Evolutionary conservation across 176 grass and related monocot genomes (phyloP), one percentile per base, ranked within the genome.

Genomic region (Carex scoparia): DNA sequence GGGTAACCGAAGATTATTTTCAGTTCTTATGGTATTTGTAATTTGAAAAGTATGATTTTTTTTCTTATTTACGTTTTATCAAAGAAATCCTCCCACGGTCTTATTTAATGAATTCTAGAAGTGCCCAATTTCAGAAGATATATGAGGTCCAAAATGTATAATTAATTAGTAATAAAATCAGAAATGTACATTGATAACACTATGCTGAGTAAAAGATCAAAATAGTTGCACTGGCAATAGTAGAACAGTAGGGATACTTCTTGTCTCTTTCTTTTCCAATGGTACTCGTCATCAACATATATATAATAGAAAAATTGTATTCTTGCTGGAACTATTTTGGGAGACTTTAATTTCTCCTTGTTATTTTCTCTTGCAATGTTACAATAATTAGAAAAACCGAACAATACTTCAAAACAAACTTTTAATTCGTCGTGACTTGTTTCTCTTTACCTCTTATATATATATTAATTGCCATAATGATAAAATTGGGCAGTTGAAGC

Each of bases 251-350:
- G 46, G 40, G 69, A 72, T 70, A 65, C 28, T 70, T 42, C 18
- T 72, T 5, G 18, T 72, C 69, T 72, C 69, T 72, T 72, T 72
- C 69, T 72, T 72, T 72, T 46, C 69, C 69, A 72, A 72, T 44
- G 46, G 1, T 46, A 49, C n/a, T 48, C 2, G 40, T 23, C 40
- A 35, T 23, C 23, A 71, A 71, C 38, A 71, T 71, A 23, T 8
- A 44, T 44, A n/a, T 65, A 65, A 33, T 33, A 13, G 0, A 15
- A 49, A 48, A 46, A n/a, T 48, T 19, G 2, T 72, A 49, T 44
- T 44, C 8, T 27, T 63, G 60, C 60, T 40, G 3, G 10, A 71
- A 72, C 23, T 16, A 72, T 72, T 23, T 72, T 1, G 8, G 19
- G 40, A 72, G 15, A 35, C 1, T 42, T 69, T 71, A 19, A 44